phyloP scores from a whole-genome alignment of 1,139 yeast genomes.

The Pichia sp. region DNA sequence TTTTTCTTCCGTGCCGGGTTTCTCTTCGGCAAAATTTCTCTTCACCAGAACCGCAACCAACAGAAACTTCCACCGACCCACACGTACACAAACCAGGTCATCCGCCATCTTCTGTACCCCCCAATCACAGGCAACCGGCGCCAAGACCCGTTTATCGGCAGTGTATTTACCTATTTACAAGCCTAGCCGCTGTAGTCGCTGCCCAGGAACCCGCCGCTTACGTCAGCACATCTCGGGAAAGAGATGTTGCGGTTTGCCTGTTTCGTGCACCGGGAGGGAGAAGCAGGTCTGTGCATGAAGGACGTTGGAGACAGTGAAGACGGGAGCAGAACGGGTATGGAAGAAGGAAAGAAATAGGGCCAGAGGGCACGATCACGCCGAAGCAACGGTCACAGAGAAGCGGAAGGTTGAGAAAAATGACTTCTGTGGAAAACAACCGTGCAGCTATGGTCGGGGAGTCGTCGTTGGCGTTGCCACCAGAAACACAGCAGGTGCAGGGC shows the following conservation, averaged over 20 bases:
- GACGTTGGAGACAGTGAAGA: background rate
- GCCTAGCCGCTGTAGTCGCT: background rate
- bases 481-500: background rate
- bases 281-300: background rate
- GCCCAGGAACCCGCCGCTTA: background rate
- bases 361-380: background rate
- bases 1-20: too few species aligned
- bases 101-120: background rate
- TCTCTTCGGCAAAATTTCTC: background rate
- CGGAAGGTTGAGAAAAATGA: background rate
- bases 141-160: background rate
- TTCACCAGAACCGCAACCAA: background rate
- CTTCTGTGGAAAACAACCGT: conserved; percentile 1
- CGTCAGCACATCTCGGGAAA: background rate
- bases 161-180: background rate
- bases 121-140: background rate
- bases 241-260: background rate
- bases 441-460: background rate
- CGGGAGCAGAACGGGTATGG: background rate
- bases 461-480: background rate
- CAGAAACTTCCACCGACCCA: background rate
- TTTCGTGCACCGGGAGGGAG: background rate
- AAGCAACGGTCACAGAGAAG: background rate
- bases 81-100: background rate
- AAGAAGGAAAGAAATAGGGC: background rate